Base-by-base conservation (phyloP, 1,139 yeast species). In the Geotrichum carabidarum region DNA sequence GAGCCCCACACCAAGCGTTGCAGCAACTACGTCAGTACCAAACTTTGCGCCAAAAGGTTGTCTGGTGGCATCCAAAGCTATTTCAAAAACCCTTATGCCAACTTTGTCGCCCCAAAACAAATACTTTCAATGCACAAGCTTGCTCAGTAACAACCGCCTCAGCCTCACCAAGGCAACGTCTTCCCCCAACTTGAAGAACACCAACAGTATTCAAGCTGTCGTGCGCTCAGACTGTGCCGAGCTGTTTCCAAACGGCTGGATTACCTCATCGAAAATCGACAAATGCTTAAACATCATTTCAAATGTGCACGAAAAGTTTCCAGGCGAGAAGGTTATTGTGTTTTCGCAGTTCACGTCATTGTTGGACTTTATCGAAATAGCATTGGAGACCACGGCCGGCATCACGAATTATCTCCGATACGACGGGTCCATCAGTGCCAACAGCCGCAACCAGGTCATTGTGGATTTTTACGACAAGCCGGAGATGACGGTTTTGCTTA, bases 311-410 rank as follows among this genome's bases (percentile, higher is more conserved):
- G 51, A 54, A 1, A 69, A 73, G 6, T 66, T 66, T 48, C 81
- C 84, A 0, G 79, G 72, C 37, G 89, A 84, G 58, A 86, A 86
- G 68, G 72, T 84, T 3, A 82, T 93, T 56, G 75, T 93, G 1
- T 93, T 93, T 64, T 86, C 96, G 0, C 96, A 89, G 62, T 93
- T 93, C 70, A 85, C 94, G 1, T 74, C 84, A 1, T 78, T 87
- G 63, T 84, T 93, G 66, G 93, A 86, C 58, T 69, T 93, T 35
- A 70, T 93, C 67, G 78, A 79, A 48, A 72, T 83, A 48, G 79
- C 83, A 15, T 73, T 93, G 31, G 70, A 72, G 4, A 71, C 75
- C 15, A 70, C 76, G 30, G 69, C 75, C 0, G 75, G 84, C 30
- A 36, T 8, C 4, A 9, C 35, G 17, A 32, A 22, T 3, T 81